A percentile compares a stretch with the other conserved stretches of the same genome.
These are phyloP conservation scores for Talaromyces sp. DNA, from an alignment of 2,329 filamentous ascomycete species.

Conservation along the genomic window DNA sequence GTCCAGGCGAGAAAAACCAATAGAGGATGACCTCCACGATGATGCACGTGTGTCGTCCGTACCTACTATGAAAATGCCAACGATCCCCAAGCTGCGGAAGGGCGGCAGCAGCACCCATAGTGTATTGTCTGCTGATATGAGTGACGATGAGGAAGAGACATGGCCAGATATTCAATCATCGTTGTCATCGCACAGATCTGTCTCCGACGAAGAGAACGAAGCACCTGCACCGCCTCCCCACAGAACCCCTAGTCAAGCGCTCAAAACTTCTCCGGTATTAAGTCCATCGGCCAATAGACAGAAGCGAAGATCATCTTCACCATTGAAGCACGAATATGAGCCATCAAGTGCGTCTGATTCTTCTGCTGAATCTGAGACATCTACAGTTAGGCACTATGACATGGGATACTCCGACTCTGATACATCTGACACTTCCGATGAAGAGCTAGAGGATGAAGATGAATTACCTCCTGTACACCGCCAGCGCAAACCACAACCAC, in stretches of 20 bases:
- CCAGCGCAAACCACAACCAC: slow-evolving; percentile 41
- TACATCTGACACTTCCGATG: slow-evolving; percentile 52
- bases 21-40: slow-evolving; percentile 27
- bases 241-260: slow-evolving; percentile 50
- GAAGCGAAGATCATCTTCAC: slow-evolving; percentile 78
- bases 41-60: slow-evolving; percentile 45
- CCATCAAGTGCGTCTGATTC: slow-evolving; percentile 71
- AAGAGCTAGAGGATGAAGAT: slow-evolving; percentile 51
- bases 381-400: slow-evolving; percentile 54
- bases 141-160: slow-evolving; percentile 28
- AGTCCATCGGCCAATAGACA: slow-evolving; percentile 47
- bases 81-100: slow-evolving; percentile 43
- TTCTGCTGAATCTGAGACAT: slow-evolving; percentile 55
- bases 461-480: slow-evolving; percentile 30
- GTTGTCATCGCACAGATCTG: slow-evolving; percentile 1
- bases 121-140: slow-evolving; percentile 11
- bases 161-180: slow-evolving; percentile 28
- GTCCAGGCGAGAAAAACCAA: slow-evolving; percentile 26
- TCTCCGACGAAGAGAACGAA: slow-evolving; percentile 32
- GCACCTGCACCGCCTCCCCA: slow-evolving; percentile 48
- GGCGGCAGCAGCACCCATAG: slow-evolving; percentile 31
- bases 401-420: slow-evolving; percentile 47
- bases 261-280: slow-evolving; percentile 47
- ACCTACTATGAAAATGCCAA: slow-evolving; percentile 45
- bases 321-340: slow-evolving; percentile 94